Evolutionary conservation across 1,284 basidiomycete genomes (phyloP).

Genomic region (Sutorius eximius): DNA sequence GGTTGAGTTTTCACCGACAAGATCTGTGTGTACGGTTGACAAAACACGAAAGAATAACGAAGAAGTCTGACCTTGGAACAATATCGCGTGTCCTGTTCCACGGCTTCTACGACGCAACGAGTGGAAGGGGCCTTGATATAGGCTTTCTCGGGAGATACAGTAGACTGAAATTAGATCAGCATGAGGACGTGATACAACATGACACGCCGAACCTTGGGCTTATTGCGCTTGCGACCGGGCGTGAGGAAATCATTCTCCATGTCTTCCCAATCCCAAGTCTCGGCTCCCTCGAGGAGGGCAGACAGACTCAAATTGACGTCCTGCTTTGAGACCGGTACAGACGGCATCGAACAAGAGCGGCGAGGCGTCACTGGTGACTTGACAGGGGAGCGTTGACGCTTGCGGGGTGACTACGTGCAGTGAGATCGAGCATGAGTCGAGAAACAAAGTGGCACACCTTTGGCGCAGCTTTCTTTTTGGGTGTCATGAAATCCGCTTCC

Average conservation of each 20-base stretch:
- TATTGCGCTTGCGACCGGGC: constrained; percentile 31
- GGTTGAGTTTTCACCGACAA: constrained; percentile 45
- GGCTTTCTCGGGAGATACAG: constrained; percentile 15
- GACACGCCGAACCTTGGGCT: constrained; percentile 19
- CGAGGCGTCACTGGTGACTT: constrained; percentile 16
- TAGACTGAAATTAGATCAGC: constrained; percentile 13
- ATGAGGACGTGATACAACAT: background rate
- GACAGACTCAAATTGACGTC: constrained; percentile 29
- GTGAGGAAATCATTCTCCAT: constrained; percentile 44
- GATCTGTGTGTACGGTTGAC: constrained; percentile 33
- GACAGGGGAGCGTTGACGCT: constrained; percentile 19
- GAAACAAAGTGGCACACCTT: constrained; percentile 9
- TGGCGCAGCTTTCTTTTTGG: constrained; percentile 35
- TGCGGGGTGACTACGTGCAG: constrained; percentile 13
- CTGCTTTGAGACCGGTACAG: background rate
- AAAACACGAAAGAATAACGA: constrained; percentile 1
- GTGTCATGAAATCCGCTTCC: constrained; percentile 38
- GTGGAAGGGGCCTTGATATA: constrained; percentile 41
- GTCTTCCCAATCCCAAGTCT: constrained; percentile 54
- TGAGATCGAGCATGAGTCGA: background rate
- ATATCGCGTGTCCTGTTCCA: constrained; percentile 35
- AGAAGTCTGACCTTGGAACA: constrained; percentile 14
- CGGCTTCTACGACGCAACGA: constrained; percentile 51
- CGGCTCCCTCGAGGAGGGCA: constrained; percentile 43
- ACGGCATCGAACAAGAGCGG: constrained; percentile 10